Evolutionary conservation across 2,329 filamentous ascomycete genomes (phyloP).

Genomic region (Aureobasidium sp.): DNA sequence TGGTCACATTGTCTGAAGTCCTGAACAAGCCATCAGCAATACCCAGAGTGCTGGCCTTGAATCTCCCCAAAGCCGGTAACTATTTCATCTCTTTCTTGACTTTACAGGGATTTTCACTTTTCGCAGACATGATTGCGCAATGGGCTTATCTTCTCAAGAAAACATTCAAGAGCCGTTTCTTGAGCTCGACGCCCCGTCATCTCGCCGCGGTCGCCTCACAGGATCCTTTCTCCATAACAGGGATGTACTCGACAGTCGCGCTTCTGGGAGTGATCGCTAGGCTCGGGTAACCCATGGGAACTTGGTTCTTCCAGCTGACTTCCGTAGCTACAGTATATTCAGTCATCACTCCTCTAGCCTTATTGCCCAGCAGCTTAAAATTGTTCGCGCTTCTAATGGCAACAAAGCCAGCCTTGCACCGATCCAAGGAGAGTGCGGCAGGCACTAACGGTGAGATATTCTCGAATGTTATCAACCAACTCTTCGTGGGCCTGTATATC

Average conservation of each 20-base stretch:
- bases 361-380: neutral
- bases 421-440: neutral
- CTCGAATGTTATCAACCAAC: neutral
- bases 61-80: conserved; percentile 5
- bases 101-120: conserved; percentile 3
- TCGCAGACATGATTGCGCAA: neutral
- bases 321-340: neutral
- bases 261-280: conserved; percentile 3
- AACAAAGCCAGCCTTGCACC: neutral
- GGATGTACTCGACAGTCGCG: neutral
- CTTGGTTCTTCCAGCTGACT: neutral
- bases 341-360: neutral
- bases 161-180: neutral
- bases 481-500: neutral
- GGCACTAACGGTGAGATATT: neutral
- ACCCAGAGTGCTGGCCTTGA: neutral
- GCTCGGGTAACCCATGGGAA: neutral
- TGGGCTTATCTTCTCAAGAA: neutral
- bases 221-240: neutral
- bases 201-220: neutral
- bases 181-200: neutral
- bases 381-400: conserved; percentile 4
- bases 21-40: neutral
- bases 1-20: neutral
- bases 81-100: conserved; percentile 6